phyloP scores from a whole-genome alignment of 164 flowering plant genomes.

The Annona squamosa region DNA sequence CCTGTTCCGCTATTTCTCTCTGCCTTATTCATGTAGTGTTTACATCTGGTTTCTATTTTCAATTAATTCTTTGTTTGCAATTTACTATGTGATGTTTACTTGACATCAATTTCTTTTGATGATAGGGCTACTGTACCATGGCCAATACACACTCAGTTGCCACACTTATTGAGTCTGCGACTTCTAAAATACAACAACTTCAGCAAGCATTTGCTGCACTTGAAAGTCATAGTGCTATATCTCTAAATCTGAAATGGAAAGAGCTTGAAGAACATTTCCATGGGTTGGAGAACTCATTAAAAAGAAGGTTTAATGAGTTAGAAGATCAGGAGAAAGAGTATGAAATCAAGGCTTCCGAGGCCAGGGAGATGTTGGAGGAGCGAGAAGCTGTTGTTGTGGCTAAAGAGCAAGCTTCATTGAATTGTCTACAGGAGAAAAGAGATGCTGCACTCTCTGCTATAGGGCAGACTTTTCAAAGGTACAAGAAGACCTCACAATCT shows the following conservation, averaged over 20 bases:
- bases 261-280: slow-evolving; percentile 93
- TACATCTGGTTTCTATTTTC: background rate
- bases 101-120: background rate
- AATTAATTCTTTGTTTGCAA: background rate
- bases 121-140: slow-evolving; percentile 39
- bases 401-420: slow-evolving; percentile 69
- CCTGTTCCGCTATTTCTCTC: background rate
- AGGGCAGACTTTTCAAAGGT: slow-evolving; percentile 44
- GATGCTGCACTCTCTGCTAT: slow-evolving; percentile 78
- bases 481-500: slow-evolving; percentile 32
- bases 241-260: slow-evolving; percentile 92
- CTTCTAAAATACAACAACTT: slow-evolving; percentile 87
- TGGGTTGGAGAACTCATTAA: slow-evolving; percentile 87
- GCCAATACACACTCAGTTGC: slow-evolving; percentile 65
- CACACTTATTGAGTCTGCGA: slow-evolving; percentile 64
- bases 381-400: slow-evolving; percentile 74
- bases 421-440: slow-evolving; percentile 74
- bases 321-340: slow-evolving; percentile 82
- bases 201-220: slow-evolving; percentile 96
- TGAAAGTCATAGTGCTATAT: slow-evolving; percentile 75
- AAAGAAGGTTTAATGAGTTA: slow-evolving; percentile 75
- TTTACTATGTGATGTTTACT: background rate
- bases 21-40: background rate
- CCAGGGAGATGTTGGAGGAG: slow-evolving; percentile 53
- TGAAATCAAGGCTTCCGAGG: slow-evolving; percentile 52